Evolutionary conservation across 202 grass and related monocot species (phyloP).

Genomic region (Musa balbisiana): DNA sequence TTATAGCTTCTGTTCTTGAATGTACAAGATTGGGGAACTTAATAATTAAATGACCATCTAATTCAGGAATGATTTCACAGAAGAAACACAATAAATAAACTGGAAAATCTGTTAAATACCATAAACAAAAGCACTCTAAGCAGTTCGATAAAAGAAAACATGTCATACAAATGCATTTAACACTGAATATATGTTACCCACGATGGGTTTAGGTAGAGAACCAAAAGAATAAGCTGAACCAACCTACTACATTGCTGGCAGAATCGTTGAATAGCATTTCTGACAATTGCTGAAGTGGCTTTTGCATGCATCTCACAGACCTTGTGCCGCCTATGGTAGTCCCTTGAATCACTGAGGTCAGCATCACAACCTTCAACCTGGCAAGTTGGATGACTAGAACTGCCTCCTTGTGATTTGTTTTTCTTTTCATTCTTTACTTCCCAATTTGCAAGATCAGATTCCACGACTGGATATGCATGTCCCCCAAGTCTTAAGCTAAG

Average conservation of each 20-base stretch:
- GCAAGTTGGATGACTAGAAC: slow-evolving; percentile 42
- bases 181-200: neutral
- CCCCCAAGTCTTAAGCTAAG: slow-evolving; percentile 49
- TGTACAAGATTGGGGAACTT: neutral
- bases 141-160: neutral
- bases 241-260: slow-evolving; percentile 99
- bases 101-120: neutral
- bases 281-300: slow-evolving; percentile 57
- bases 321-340: slow-evolving; percentile 93
- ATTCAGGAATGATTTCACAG: neutral
- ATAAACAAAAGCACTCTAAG: neutral
- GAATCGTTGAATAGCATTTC: slow-evolving; percentile 72
- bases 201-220: neutral
- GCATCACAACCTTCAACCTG: slow-evolving; percentile 79
- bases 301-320: slow-evolving; percentile 99
- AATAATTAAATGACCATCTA: neutral
- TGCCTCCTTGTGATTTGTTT: slow-evolving; percentile 50
- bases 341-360: slow-evolving; percentile 64
- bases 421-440: slow-evolving; percentile 37
- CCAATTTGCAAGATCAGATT: slow-evolving; percentile 11
- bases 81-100: neutral
- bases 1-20: too few species aligned
- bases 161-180: neutral
- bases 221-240: slow-evolving; percentile 8
- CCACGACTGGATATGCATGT: slow-evolving; percentile 1